phyloP scores from a whole-genome alignment of 148 eudicot genomes.

The Dysphania ambrosioides region DNA sequence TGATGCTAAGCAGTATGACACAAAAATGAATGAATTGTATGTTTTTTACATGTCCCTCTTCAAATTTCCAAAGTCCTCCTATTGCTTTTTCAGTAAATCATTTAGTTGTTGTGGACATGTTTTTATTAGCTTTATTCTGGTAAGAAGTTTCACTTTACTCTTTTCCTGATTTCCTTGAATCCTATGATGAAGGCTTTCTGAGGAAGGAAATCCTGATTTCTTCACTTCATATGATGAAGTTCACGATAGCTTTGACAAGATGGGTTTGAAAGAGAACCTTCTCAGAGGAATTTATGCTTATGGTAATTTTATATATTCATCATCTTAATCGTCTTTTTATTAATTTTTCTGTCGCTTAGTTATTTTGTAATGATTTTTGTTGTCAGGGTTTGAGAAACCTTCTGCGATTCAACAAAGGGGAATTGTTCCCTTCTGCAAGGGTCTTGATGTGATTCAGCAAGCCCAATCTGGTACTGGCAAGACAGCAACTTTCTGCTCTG shows the following conservation, averaged over 20 bases:
- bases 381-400: slow-evolving; percentile 40
- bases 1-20: slow-evolving; percentile 39
- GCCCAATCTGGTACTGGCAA: slow-evolving; percentile 44
- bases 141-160: background rate
- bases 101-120: background rate
- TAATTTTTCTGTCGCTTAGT: background rate
- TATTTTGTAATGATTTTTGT: background rate
- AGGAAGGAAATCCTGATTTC: slow-evolving; percentile 35
- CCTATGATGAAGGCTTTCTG: slow-evolving; percentile 30
- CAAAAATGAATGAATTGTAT: slow-evolving; percentile 39
- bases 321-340: background rate
- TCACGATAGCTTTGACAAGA: slow-evolving; percentile 35
- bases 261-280: slow-evolving; percentile 40
- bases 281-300: slow-evolving; percentile 44
- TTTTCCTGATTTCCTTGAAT: background rate
- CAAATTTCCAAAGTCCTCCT: background rate
- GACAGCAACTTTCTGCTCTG: slow-evolving; percentile 45
- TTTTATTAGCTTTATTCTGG: background rate
- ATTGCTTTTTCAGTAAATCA: background rate
- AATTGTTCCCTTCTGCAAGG: slow-evolving; percentile 38
- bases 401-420: slow-evolving; percentile 46
- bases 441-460: slow-evolving; percentile 48
- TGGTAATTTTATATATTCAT: slow-evolving; percentile 18
- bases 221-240: slow-evolving; percentile 39
- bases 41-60: background rate